phyloP scores from a whole-genome alignment of 192 early-diverging fungal species.

The Coemansia sp. region DNA sequence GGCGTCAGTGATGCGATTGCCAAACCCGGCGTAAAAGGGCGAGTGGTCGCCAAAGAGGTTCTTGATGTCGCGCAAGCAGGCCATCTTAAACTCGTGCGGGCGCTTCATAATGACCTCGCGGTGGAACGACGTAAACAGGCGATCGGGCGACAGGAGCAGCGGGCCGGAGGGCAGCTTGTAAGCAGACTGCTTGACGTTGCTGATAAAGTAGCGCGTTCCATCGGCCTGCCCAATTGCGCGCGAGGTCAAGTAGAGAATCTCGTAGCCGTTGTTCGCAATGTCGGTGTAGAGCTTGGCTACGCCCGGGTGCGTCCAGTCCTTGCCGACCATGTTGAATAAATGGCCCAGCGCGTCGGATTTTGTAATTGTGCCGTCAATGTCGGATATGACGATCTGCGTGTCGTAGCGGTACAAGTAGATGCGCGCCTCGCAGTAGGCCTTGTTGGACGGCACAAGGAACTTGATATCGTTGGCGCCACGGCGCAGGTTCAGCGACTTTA shows the following conservation, averaged over 20 bases:
- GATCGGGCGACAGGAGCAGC: conserved; percentile 94
- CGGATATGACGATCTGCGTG: conserved; percentile 91
- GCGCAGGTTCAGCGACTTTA: conserved; percentile 77
- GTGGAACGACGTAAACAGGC: conserved; percentile 90
- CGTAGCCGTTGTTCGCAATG: conserved; percentile 92
- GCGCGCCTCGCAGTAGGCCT: conserved; percentile 73
- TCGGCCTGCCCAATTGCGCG: conserved; percentile 95
- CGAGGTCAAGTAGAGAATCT: conserved; percentile 93
- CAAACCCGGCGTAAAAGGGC: conserved; percentile 97
- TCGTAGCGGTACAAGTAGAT: conserved; percentile 88
- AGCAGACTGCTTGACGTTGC: conserved; percentile 85
- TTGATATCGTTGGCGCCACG: conserved; percentile 89
- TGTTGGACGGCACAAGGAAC: conserved; percentile 87
- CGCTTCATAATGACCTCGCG: conserved; percentile 94
- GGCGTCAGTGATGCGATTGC: conserved; percentile 97
- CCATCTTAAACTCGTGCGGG: conserved; percentile 98
- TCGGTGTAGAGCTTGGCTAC: conserved; percentile 97
- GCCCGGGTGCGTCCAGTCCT: conserved; percentile 97
- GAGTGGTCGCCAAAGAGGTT: conserved; percentile 79
- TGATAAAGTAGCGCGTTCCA: conserved; percentile 90
- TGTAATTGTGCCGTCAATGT: conserved; percentile 99
- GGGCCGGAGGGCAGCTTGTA: conserved; percentile 93
- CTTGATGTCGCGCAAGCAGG: conserved; percentile 89
- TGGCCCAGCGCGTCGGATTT: conserved; percentile 97
- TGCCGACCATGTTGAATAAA: conserved; percentile 95